Percentiles rank a stretch among this genome's conserved stretches.
phyloP scores from a whole-genome alignment of 768 basidiomycete species.

The Mycena capillaripes region DNA sequence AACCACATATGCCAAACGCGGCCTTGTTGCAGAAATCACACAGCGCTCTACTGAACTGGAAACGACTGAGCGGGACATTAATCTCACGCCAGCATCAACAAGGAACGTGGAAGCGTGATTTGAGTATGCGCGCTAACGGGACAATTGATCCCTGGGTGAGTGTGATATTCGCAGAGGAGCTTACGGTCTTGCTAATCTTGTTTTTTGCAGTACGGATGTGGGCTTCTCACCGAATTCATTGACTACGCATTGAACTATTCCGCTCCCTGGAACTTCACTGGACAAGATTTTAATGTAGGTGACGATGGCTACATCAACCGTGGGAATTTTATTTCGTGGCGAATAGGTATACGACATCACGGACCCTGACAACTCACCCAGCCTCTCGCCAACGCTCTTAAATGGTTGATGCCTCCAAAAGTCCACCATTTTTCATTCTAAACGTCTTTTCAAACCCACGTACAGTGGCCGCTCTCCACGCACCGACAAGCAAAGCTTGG shows the following conservation, averaged over 20 bases:
- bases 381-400: slow-evolving; percentile 69
- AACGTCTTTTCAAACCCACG: slow-evolving; percentile 57
- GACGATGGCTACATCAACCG: not conserved
- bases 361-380: slow-evolving; percentile 59
- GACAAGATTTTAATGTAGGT: slow-evolving; percentile 51
- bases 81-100: slow-evolving; percentile 40
- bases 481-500: slow-evolving; percentile 72
- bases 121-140: slow-evolving; percentile 63
- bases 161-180: not conserved
- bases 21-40: slow-evolving; percentile 39
- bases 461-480: slow-evolving; percentile 75
- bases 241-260: slow-evolving; percentile 84
- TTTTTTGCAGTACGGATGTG: slow-evolving; percentile 74
- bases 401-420: slow-evolving; percentile 65
- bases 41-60: slow-evolving; percentile 42
- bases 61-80: slow-evolving; percentile 41
- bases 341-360: slow-evolving; percentile 66
- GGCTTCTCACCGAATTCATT: slow-evolving; percentile 72
- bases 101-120: slow-evolving; percentile 57
- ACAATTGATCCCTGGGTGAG: slow-evolving; percentile 69
- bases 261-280: slow-evolving; percentile 65
- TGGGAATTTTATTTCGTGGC: not conserved
- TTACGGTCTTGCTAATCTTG: not conserved
- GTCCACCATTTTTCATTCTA: not conserved
- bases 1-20: slow-evolving; percentile 29